Base-by-base conservation (phyloP, 495 filamentous ascomycete species). In the Penicillium robsamsonii region DNA sequence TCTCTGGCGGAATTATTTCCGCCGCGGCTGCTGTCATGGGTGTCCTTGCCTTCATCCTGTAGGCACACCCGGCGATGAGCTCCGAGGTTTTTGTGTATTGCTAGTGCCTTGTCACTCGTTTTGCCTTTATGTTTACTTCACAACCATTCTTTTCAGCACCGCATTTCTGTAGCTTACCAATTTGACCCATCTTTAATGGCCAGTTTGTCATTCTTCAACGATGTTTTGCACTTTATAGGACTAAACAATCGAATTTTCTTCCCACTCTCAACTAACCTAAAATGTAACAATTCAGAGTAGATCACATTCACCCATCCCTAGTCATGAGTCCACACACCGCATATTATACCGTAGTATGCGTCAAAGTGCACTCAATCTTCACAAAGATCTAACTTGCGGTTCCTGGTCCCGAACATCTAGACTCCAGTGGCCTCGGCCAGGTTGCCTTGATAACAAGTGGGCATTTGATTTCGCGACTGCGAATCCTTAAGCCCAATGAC, bases 1-100 rank as follows among this genome's bases (percentile, higher is more conserved):
- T 70, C n/a, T 62, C 68, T 12, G 60, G 66, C 5, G 70, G 68
- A 9, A 30, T 73, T 35, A 50, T 66, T 30, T 69, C 71, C 1
- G 65, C 56, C 18, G 56, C 62, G 13, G 64, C 63, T 17, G 71
- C 64, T 17, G 62, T 73, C 1, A 49, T 69, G 17, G 71, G 63
- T 59, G 60, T 73, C 11, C 62, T 74, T 45, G 70, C 71, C 17
- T 69, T 68, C 44, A 48, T 70, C 30, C 48, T 74, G 58, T 74
- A 73, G 56, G n/a, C n/a, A 58, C 22, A 3, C 18, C 9, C 20
- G n/a, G 5, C 15, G 13, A n/a, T 38, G 3, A 2, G 17, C 13
- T 20, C 4, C 11, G 4, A 5, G 8, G n/a, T 31, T 29, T 22
- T 20, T 13, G 50, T 53, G 27, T 24, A 17, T 24, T n/a, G 22